Percentiles rank a stretch among this genome's conserved stretches.
Conservation (phyloP, 1,284 basidiomycete species). For the Heimioporus retisporus region DNA sequence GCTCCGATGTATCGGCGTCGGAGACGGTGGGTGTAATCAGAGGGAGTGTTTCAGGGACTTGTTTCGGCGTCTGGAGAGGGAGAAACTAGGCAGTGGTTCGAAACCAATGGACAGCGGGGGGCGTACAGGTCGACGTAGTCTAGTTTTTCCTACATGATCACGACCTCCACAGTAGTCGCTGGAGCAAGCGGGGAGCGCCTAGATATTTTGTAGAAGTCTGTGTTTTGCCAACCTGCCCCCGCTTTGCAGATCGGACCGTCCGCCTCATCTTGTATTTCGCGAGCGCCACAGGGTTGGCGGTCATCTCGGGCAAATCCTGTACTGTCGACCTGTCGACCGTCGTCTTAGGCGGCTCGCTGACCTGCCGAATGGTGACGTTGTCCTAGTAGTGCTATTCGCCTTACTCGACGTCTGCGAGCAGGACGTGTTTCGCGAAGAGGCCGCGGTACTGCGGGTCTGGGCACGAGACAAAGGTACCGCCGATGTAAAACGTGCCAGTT, state of each 20-base stretch:
- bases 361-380: constrained; percentile 68
- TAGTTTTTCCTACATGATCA: constrained; percentile 43
- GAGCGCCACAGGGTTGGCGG: constrained; percentile 54
- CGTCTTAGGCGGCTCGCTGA: constrained; percentile 62
- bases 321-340: constrained; percentile 55
- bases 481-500: constrained; percentile 82
- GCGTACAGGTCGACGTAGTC: constrained; percentile 65
- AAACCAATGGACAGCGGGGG: constrained; percentile 85
- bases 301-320: constrained; percentile 48
- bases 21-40: constrained; percentile 87
- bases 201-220: constrained; percentile 5
- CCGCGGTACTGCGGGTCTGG: constrained; percentile 81
- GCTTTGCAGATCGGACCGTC: constrained; percentile 74
- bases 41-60: constrained; percentile 62
- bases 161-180: constrained; percentile 31
- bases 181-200: constrained; percentile 13
- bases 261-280: constrained; percentile 69
- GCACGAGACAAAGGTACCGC: constrained; percentile 81
- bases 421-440: constrained; percentile 85
- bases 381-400: constrained; percentile 87
- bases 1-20: constrained; percentile 80
- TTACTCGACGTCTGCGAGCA: constrained; percentile 84
- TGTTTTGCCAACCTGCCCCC: constrained; percentile 69
- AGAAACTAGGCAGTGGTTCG: constrained; percentile 92
- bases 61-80: constrained; percentile 61